phyloP scores from a whole-genome alignment of 768 basidiomycete genomes.

The Podaxis sp. region DNA sequence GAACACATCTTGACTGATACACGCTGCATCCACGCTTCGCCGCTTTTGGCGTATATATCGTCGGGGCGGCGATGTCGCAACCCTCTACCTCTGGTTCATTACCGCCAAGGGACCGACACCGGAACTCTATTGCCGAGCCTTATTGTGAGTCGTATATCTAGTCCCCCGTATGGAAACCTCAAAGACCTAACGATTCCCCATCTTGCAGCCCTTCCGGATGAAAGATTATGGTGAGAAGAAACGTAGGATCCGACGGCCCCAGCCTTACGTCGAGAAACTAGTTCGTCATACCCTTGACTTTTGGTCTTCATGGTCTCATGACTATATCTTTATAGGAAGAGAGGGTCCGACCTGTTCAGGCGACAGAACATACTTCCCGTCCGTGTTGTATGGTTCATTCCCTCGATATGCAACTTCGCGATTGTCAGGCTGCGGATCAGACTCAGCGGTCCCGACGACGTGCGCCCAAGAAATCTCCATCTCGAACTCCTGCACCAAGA shows the following conservation, averaged over 20 bases:
- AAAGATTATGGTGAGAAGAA: not conserved
- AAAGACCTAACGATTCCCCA: not conserved
- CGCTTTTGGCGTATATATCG: not conserved
- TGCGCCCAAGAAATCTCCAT: not conserved
- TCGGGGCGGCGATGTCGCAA: not conserved
- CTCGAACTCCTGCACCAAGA: not conserved
- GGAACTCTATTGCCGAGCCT: not conserved
- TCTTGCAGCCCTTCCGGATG: not conserved
- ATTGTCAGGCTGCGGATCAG: not conserved
- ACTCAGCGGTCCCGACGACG: not conserved
- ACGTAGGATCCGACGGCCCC: not conserved
- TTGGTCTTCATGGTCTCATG: not conserved
- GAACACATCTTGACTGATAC: not conserved
- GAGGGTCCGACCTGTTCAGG: not conserved
- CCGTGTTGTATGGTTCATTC: not conserved
- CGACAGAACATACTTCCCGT: not conserved
- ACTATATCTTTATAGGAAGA: not conserved
- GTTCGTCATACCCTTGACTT: not conserved
- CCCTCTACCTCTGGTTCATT: not conserved
- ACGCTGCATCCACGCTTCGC: not conserved
- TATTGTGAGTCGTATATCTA: conserved; percentile 1
- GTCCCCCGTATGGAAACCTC: not conserved
- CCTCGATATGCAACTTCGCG: not conserved
- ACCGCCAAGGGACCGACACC: not conserved
- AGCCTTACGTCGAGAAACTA: not conserved